Percentiles rank a stretch among this genome's conserved stretches.
Conservation (phyloP, 495 filamentous ascomycete species). For the Aspergillus sclerotiicarbonarius region DNA sequence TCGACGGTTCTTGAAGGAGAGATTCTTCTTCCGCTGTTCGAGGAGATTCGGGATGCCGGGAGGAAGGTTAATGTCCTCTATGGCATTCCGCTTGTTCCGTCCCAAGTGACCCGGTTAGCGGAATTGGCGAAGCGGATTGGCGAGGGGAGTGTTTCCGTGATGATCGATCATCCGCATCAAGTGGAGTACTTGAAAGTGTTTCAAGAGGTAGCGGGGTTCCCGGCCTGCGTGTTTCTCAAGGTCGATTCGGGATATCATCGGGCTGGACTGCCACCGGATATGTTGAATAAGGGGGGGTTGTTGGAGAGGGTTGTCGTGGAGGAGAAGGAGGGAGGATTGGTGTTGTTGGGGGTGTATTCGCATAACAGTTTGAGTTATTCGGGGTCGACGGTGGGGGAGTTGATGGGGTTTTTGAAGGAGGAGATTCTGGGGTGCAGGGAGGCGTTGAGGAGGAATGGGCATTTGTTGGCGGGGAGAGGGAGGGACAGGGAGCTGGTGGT, state of each 20-base stretch:
- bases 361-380: constrained; percentile 76
- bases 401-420: constrained; percentile 53
- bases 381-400: constrained; percentile 46
- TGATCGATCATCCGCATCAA: constrained; percentile 72
- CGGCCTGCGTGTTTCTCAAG: constrained; percentile 65
- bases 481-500: constrained; percentile 51
- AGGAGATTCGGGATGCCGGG: constrained; percentile 51
- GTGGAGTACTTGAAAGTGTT: constrained; percentile 45
- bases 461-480: constrained; percentile 14
- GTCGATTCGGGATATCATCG: constrained; percentile 77
- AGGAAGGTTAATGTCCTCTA: constrained; percentile 68
- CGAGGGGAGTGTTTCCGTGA: constrained; percentile 54
- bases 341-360: constrained; percentile 69
- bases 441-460: constrained; percentile 41
- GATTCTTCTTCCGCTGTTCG: constrained; percentile 58
- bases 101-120: constrained; percentile 57
- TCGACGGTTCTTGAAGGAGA: constrained; percentile 80
- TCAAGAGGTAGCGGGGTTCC: constrained; percentile 32
- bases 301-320: constrained; percentile 48
- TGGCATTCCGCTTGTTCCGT: constrained; percentile 68
- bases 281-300: constrained; percentile 48
- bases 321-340: constrained; percentile 30
- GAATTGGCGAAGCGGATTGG: constrained; percentile 49
- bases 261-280: constrained; percentile 62
- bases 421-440: constrained; percentile 61